Base-by-base conservation (phyloP, 768 basidiomycete species). In the Aureoboletus auriporus region DNA sequence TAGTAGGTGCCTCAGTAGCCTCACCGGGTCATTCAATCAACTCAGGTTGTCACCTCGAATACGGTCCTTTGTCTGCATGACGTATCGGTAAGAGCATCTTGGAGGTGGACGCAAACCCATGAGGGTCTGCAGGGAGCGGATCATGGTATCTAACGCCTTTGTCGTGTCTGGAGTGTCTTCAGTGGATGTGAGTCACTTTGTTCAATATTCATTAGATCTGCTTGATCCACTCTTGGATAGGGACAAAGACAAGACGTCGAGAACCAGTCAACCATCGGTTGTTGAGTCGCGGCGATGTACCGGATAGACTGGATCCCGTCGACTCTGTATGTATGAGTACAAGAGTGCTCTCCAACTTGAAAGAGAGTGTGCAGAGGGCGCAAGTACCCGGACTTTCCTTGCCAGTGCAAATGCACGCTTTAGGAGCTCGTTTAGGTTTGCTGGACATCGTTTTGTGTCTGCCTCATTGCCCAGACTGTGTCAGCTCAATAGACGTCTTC, bases 231-330 rank as follows among this genome's bases (percentile, higher is more conserved):
- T 36, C 35, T 28, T 4, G 23, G 16, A 17, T 39, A 55, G 59
- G 10, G 11, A 51, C 37, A 61, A 50, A 40, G 59, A 54, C 35
- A 39, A 36, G 34, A 46, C 43, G 0, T 44, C 37, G 20, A 53
- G 41, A 23, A 39, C 38, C 3, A 57, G 54, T 11, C 48, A 44
- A 36, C 34, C 56, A 10, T 55, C 56, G 14, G 46, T 40, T 27
- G 2, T 58, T 23, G 50, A 58, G 38, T 61, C 46, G 7, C 47
- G 50, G 37, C 45, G 52, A 31, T 52, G 16, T 59, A 57, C 23
- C 39, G 54, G 4, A 36, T 50, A n/a, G n/a, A n/a, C 27, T 61
- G 46, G 47, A 31, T 49, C 27, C 10, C 50, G 43, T 48, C 50
- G 7, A 42, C 35, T n/a, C 31, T 61, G 20, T 46, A 46, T 7